Evolutionary conservation across 345 rosid genomes (phyloP), one percentile per base, ranked within the genome.

Genomic region (Brassica juncea): DNA sequence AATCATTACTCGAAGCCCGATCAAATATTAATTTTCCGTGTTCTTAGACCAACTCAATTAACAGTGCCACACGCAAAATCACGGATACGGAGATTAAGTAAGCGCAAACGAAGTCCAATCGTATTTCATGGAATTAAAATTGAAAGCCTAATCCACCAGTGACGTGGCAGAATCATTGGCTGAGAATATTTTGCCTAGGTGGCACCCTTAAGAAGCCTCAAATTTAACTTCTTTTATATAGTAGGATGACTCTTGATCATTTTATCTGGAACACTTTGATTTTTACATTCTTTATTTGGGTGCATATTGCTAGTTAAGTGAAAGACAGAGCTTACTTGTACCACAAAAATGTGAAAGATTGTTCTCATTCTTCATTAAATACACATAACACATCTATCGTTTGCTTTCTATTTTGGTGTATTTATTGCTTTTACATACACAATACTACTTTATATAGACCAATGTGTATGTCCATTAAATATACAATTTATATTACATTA

Each of bases 361-460:
- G 47, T 74, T 73, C 47, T 34, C 82, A 59, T 44, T 79, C 55
- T 11, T 35, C 58, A 79, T 60, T 58, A 19, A 77, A 71, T 73
- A 71, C 6, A 58, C 39, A 21, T 66, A 66, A 42, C 58, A 35
- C 23, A 55, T 1, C 27, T 37, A 57, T 10, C 27, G 14, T 35
- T 65, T 63, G 49, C 15, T 71, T 54, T 70, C 23, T 77, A 54
- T 28, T 12, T 39, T 19, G 19, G 35, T 16, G 31, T 61, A 73
- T 72, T 78, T 66, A 78, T 72, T 78, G 77, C 68, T 37, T 80
- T 74, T 80, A 74, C 82, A 73, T 72, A 71, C 16, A 73, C 79
- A 54, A 59, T 49, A 68, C 52, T 44, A 2, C 21, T 32, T 67
- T n/a, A 59, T 21, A 14, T 4, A 42, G 5, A 10, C 68, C 73